Evolutionary conservation across 306 rosid genomes (phyloP), one percentile per base, ranked within the genome.

Genomic region (Dryas octopetala): DNA sequence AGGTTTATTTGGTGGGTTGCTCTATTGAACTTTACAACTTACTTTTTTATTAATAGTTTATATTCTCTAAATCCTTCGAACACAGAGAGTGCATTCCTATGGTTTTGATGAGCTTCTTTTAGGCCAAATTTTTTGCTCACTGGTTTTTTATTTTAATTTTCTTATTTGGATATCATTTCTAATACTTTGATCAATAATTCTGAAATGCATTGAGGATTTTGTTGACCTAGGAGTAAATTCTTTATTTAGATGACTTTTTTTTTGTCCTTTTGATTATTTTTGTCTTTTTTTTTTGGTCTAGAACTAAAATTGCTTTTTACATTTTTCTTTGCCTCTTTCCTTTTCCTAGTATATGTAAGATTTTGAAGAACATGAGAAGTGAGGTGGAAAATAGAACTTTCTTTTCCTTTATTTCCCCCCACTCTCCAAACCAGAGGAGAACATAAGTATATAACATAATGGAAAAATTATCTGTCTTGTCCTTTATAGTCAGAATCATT

Each of bases 401-500:
- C 19, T 65, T 43, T 51, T 11, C 53, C 63, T 50, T 12, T n/a
- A 6, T 60, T 28, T 17, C 17, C 38, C 26, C 32, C 62, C 57
- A 58, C 17, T 45, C 13, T 47, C 54, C 45, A 44, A 50, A 60
- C 44, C 59, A 48, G 64, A 55, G 52, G 47, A 28, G 68, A 59
- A 71, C 64, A 68, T 19, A 65, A 52, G n/a, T 74, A 45, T 13
- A 41, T 38, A 40, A 61, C 12, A 16, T 58, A 51, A 54, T 73
- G 66, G 66, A 74, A 78, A 75, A 74, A 51, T 64, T 71, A 44
- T 80, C n/a, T 41, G 57, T 78, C 63, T 76, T 80, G 45, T 75
- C 62, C 77, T 84, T 32, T 79, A 87, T 74, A 65, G 75, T 77
- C 68, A 67, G 54, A 57, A 60, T 75, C 51, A 16, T 65, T 84